A percentile compares a stretch with the other conserved stretches of the same genome.
phyloP scores from a whole-genome alignment of 176 grass and related monocot species.

The Triticum timopheevii region DNA sequence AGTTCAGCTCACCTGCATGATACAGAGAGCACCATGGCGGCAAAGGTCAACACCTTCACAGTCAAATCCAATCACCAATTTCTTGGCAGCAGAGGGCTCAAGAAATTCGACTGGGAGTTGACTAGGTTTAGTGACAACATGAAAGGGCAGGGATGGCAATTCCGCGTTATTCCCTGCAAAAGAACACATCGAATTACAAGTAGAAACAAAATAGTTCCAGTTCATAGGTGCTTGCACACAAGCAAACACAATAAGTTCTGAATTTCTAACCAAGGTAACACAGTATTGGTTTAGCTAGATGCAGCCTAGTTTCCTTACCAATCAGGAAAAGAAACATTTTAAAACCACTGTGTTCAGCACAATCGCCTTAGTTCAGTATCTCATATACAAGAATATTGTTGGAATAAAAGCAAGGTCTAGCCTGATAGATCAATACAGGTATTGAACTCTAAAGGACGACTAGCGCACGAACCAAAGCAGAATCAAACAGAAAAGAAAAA shows the following conservation, averaged over 20 bases:
- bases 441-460: background rate
- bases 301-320: background rate
- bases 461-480: background rate
- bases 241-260: background rate
- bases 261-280: background rate
- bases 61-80: conserved; percentile 78
- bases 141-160: conserved; percentile 44
- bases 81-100: conserved; percentile 59
- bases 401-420: background rate
- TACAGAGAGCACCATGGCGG: conserved; percentile 78
- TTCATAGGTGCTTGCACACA: background rate
- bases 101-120: conserved; percentile 89
- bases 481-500: background rate
- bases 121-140: conserved; percentile 63
- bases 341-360: background rate
- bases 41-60: conserved; percentile 98
- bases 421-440: background rate
- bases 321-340: background rate
- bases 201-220: background rate
- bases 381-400: background rate
- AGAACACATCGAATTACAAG: conserved; percentile 19
- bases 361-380: background rate
- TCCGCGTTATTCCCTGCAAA: conserved; percentile 46
- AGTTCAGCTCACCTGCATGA: conserved; percentile 87
- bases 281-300: background rate